Percentiles rank a stretch among this genome's conserved stretches.
These are phyloP conservation scores for Hypoxylon fuscum DNA, from an alignment of 495 filamentous ascomycete species.

Conservation along the genomic window DNA sequence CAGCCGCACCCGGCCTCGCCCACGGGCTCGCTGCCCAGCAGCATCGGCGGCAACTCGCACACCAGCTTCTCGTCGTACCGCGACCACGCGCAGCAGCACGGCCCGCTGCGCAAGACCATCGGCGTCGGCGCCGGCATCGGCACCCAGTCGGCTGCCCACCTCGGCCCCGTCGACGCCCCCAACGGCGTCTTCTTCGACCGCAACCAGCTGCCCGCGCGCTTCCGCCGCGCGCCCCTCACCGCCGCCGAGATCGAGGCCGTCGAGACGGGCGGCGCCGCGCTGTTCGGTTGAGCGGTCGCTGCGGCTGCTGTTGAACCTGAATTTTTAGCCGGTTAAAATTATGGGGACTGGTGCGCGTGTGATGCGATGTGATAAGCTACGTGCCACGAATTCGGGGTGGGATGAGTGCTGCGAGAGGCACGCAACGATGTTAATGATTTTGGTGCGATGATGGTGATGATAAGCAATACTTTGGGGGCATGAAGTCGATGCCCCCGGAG, in stretches of 20 bases:
- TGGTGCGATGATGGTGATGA: background rate
- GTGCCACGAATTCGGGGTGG: constrained; percentile 2
- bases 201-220: constrained; percentile 82
- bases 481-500: background rate
- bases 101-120: constrained; percentile 74
- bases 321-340: background rate
- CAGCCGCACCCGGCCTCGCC: constrained; percentile 62
- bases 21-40: constrained; percentile 51
- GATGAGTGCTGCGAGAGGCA: background rate
- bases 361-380: background rate
- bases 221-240: constrained; percentile 75
- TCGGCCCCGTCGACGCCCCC: constrained; percentile 75
- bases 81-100: constrained; percentile 91
- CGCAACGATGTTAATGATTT: constrained; percentile 12
- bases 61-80: constrained; percentile 89
- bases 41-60: constrained; percentile 73
- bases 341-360: background rate
- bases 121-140: constrained; percentile 67
- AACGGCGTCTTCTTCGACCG: constrained; percentile 88
- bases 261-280: constrained; percentile 83
- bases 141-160: constrained; percentile 66
- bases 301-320: too few species aligned
- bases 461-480: background rate
- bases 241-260: constrained; percentile 92
- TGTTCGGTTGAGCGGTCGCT: constrained; percentile 44